Evolutionary conservation across 805 yeast species (phyloP).

Genomic region (Yamadazyma phyllophila): DNA sequence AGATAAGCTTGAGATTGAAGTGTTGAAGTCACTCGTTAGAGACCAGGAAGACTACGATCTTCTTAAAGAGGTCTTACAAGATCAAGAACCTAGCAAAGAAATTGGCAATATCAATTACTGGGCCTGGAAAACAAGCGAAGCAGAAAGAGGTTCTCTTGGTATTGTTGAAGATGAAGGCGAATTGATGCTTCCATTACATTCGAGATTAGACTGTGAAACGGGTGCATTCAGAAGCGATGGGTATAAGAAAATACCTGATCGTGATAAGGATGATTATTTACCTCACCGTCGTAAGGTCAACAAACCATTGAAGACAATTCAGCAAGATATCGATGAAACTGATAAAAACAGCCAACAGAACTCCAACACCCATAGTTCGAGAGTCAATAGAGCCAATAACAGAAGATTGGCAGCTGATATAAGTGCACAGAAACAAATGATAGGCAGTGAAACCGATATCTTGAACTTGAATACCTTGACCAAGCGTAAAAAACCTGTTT

Average conservation of each 20-base stretch:
- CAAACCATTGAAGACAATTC: conserved; percentile 73
- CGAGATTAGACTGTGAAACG: conserved; percentile 39
- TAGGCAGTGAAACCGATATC: conserved; percentile 80
- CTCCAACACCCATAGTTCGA: conserved; percentile 68
- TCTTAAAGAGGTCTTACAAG: conserved; percentile 44
- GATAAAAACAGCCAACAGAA: conserved; percentile 19
- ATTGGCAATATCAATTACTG: conserved; percentile 49
- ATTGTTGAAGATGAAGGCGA: conserved; percentile 29
- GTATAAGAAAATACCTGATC: conserved; percentile 68
- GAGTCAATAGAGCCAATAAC: conserved; percentile 82
- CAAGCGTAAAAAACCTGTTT: conserved; percentile 88
- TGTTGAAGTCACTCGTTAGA: conserved; percentile 53
- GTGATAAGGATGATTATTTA: conserved; percentile 68
- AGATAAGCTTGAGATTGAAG: conserved; percentile 40
- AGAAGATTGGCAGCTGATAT: conserved; percentile 89
- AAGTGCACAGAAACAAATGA: conserved; percentile 70
- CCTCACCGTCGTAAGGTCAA: conserved; percentile 76
- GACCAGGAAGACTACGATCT: conserved; percentile 73
- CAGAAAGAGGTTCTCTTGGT: conserved; percentile 14
- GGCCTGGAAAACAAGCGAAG: conserved; percentile 61
- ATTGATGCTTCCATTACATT: conserved; percentile 21
- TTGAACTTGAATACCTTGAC: conserved; percentile 82
- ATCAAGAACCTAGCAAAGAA: conserved; percentile 15
- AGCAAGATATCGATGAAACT: conserved; percentile 53
- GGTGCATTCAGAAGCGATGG: conserved; percentile 76